These are phyloP conservation scores for Pseudotsuga menziesii DNA, from an alignment of 75 land plant species.

Conservation along the genomic window DNA sequence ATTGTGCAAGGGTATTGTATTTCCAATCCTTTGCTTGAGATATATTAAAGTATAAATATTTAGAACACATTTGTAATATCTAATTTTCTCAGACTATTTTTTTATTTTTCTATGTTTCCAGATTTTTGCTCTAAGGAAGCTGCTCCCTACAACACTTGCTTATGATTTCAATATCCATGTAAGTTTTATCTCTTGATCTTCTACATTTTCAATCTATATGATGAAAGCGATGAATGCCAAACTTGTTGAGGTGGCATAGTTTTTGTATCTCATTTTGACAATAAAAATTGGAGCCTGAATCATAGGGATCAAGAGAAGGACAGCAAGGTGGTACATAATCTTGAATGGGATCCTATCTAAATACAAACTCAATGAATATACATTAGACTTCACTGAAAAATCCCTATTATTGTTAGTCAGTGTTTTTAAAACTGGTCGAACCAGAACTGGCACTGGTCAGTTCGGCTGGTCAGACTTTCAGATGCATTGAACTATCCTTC, in stretches of 20 bases:
- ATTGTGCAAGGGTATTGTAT: not conserved
- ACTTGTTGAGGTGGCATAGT: not conserved
- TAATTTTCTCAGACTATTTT: not conserved
- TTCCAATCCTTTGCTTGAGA: not conserved
- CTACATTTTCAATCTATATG: not conserved
- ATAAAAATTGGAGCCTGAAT: not conserved
- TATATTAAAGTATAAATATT: not conserved
- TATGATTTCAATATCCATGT: slow-evolving; percentile 99
- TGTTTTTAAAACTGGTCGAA: not conserved
- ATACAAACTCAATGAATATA: not conserved
- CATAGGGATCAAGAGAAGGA: not conserved
- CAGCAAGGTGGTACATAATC: not conserved
- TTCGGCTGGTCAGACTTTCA: not conserved
- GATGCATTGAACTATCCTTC: not conserved
- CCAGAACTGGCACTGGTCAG: not conserved
- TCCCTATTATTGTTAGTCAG: not conserved
- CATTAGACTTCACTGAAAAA: not conserved
- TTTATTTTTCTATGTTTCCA: slow-evolving; percentile 14
- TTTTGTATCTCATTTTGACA: not conserved
- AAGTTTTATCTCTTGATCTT: slow-evolving; percentile 15
- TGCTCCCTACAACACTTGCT: slow-evolving; percentile 61
- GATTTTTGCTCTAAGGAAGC: slow-evolving; percentile 90
- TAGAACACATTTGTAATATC: not conserved
- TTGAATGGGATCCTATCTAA: not conserved
- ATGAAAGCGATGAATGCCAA: not conserved